These are phyloP conservation scores for Pseudonitzschia multiseries DNA, from an alignment of 108 stramenopile species.

Conservation along the genomic window DNA sequence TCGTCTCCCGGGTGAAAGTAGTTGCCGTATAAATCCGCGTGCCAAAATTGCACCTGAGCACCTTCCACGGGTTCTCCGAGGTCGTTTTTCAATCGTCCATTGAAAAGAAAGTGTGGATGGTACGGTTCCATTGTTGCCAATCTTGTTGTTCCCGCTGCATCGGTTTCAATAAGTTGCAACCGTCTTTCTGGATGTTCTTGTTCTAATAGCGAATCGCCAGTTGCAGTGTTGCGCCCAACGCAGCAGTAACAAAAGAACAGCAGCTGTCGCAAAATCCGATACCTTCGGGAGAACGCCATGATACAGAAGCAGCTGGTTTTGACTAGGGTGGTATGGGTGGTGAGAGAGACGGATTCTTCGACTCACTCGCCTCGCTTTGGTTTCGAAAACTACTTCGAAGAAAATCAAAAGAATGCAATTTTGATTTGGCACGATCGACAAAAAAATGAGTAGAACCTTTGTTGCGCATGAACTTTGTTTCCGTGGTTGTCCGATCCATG, in stretches of 20 bases:
- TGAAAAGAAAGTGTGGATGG: slow-evolving; percentile 16
- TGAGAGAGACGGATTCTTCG: too few relatives aligned
- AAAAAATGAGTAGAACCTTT: too few relatives aligned
- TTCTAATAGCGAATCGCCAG: background rate
- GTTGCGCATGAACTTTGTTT: too few relatives aligned
- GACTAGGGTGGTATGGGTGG: too few relatives aligned
- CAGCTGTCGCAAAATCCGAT: background rate
- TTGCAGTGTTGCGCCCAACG: background rate
- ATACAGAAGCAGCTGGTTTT: background rate
- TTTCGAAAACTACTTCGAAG: too few relatives aligned
- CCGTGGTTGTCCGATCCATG: too few relatives aligned
- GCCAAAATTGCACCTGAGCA: slow-evolving; percentile 38
- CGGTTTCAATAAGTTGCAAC: background rate
- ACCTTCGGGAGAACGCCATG: background rate
- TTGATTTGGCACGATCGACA: too few relatives aligned
- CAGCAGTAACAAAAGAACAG: background rate
- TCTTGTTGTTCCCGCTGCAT: background rate
- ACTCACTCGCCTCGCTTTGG: too few relatives aligned
- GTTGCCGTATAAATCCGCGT: slow-evolving; percentile 29
- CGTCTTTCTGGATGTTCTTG: background rate
- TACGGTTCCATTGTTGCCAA: background rate
- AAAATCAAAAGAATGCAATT: too few relatives aligned
- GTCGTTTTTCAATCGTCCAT: slow-evolving; percentile 23
- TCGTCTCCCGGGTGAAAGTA: slow-evolving; percentile 26
- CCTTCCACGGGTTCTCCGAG: slow-evolving; percentile 26